These are phyloP conservation scores for Isochrysis galbana DNA, from an alignment of 78 protist genomes.

Conservation along the genomic window DNA sequence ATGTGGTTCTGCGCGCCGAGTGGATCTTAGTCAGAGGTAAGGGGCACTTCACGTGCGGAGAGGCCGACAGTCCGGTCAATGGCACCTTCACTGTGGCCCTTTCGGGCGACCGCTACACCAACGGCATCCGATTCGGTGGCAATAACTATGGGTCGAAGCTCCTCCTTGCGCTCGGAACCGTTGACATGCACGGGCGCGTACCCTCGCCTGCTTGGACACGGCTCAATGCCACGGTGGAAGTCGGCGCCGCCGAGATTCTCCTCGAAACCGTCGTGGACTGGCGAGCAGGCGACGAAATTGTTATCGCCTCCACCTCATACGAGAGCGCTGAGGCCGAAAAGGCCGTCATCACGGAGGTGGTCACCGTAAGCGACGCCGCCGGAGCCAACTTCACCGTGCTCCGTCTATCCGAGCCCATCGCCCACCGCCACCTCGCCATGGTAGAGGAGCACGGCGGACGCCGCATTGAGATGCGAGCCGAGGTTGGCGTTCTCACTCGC, in stretches of 20 bases:
- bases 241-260: neutral
- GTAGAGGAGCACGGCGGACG: neutral
- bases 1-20: neutral
- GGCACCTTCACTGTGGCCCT: neutral
- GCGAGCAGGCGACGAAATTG: neutral
- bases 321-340: neutral
- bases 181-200: neutral
- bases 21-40: neutral
- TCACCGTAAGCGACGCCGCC: neutral
- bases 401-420: neutral
- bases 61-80: neutral
- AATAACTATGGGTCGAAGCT: neutral
- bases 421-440: neutral
- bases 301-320: neutral
- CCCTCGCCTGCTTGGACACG: neutral
- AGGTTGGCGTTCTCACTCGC: neutral
- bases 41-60: neutral
- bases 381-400: neutral
- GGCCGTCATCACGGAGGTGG: neutral
- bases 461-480: neutral
- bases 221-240: neutral
- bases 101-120: neutral
- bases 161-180: neutral
- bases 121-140: neutral
- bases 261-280: neutral